phyloP scores from a whole-genome alignment of 768 basidiomycete genomes.

The Sutorius australiensis region DNA sequence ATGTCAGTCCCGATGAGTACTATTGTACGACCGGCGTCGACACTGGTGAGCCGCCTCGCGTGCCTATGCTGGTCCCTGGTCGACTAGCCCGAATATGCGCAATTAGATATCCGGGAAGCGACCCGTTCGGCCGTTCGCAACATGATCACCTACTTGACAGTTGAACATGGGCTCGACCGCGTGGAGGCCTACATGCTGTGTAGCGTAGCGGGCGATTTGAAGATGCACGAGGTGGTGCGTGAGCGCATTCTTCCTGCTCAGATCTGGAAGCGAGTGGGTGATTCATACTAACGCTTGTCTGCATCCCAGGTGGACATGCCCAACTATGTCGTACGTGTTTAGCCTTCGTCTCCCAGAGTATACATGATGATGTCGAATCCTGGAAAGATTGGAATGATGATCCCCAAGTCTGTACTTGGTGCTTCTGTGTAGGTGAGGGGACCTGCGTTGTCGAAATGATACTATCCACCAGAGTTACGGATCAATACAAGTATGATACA shows the following conservation, averaged over 20 bases:
- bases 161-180: slow-evolving; percentile 40
- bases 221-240: slow-evolving; percentile 57
- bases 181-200: slow-evolving; percentile 59
- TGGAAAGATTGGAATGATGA: slow-evolving; percentile 54
- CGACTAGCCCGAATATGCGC: neutral
- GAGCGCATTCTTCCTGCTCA: neutral
- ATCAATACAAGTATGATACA: neutral
- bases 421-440: neutral
- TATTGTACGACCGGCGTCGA: slow-evolving; percentile 60
- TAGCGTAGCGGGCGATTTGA: slow-evolving; percentile 55
- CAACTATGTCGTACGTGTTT: slow-evolving; percentile 50
- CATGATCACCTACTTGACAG: slow-evolving; percentile 53
- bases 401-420: slow-evolving; percentile 43
- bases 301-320: slow-evolving; percentile 56
- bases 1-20: slow-evolving; percentile 32
- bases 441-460: neutral
- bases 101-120: slow-evolving; percentile 48
- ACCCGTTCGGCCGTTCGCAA: slow-evolving; percentile 52
- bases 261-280: neutral
- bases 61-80: neutral
- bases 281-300: neutral
- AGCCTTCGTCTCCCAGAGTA: neutral
- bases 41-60: slow-evolving; percentile 29
- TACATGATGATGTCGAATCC: neutral
- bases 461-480: neutral